phyloP scores from a whole-genome alignment of 2,329 filamentous ascomycete genomes.

The Neonectria neomacrospora region DNA sequence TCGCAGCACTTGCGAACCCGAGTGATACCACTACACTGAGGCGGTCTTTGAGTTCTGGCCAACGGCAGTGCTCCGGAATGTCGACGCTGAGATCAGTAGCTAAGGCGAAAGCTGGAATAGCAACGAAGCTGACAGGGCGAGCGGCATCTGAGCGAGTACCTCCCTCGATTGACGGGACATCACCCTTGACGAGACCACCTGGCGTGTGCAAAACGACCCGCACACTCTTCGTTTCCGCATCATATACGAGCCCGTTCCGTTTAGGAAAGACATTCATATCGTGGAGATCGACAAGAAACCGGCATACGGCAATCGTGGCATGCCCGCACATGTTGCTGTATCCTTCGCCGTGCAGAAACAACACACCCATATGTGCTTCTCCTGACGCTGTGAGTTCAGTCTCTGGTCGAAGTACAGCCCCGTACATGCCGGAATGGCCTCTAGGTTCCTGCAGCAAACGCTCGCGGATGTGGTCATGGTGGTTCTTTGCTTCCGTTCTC shows the following conservation, averaged over 20 bases:
- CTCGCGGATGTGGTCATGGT: conserved; percentile 11
- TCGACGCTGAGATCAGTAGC: neutral
- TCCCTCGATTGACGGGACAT: neutral
- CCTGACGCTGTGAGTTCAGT: conserved; percentile 11
- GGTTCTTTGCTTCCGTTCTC: neutral
- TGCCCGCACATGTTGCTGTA: conserved; percentile 23
- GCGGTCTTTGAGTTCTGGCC: conserved; percentile 15
- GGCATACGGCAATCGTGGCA: conserved; percentile 7
- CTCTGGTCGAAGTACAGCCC: conserved; percentile 1
- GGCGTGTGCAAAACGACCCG: conserved; percentile 10
- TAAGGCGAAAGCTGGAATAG: conserved; percentile 5
- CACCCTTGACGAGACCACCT: conserved; percentile 2
- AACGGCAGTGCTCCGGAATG: neutral
- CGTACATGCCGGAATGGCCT: conserved; percentile 20
- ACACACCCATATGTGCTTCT: conserved; percentile 18
- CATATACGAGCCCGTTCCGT: neutral
- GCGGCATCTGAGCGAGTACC: conserved; percentile 7
- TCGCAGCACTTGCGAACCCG: conserved; percentile 4
- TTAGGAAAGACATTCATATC: conserved; percentile 2
- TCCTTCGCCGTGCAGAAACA: conserved; percentile 13
- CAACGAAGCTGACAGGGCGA: conserved; percentile 4
- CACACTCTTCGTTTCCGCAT: neutral
- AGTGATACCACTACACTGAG: conserved; percentile 3
- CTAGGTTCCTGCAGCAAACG: conserved; percentile 6
- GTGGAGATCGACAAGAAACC: conserved; percentile 10